phyloP scores from a whole-genome alignment of 106 monocot genomes.

The Dendrobium chrysotoxum region DNA sequence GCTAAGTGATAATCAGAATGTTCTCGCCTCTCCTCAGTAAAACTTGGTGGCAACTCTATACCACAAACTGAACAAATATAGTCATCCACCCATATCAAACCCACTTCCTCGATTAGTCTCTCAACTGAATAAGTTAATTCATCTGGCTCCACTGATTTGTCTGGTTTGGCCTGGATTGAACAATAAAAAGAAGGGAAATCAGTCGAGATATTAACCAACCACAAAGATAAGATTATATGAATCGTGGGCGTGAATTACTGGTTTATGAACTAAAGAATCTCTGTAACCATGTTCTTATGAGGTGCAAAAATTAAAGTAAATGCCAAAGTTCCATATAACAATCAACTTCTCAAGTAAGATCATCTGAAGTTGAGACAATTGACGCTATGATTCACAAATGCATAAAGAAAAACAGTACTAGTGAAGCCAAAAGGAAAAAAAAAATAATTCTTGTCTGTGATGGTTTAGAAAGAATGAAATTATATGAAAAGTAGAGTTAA shows the following conservation, averaged over 20 bases:
- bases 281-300: not conserved
- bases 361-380: not conserved
- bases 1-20: constrained; percentile 91
- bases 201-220: not conserved
- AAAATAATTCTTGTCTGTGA: not conserved
- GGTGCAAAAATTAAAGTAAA: not conserved
- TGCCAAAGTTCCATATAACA: not conserved
- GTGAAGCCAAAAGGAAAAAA: not conserved
- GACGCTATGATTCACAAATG: not conserved
- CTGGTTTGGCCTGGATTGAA: constrained; percentile 5
- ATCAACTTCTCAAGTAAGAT: not conserved
- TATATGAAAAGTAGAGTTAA: not conserved
- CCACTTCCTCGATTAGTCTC: constrained; percentile 6
- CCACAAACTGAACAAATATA: constrained; percentile 88
- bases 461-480: not conserved
- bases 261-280: not conserved
- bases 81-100: constrained; percentile 51
- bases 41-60: constrained; percentile 65
- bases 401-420: not conserved
- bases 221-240: not conserved
- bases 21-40: constrained; percentile 74
- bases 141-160: not conserved
- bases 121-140: not conserved
- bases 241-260: not conserved
- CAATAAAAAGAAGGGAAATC: not conserved